Percentiles rank a stretch among this genome's conserved stretches.
Conservation (phyloP, 1,284 basidiomycete species). For the Coniophora puteana region DNA sequence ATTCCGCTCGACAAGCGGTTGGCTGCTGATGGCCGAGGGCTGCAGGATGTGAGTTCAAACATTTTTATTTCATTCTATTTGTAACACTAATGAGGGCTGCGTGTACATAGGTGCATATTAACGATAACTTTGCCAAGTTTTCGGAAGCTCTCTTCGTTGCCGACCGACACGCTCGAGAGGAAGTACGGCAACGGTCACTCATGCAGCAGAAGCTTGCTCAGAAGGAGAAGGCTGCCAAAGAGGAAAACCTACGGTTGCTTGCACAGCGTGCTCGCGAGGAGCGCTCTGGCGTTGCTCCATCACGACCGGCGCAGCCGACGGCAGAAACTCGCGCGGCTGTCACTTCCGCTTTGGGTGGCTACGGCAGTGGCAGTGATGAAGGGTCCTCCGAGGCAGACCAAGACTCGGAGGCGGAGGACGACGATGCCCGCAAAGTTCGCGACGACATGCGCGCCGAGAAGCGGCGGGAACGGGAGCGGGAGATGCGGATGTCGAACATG, state of each 20-base stretch:
- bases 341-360: constrained; percentile 77
- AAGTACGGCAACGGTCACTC: constrained; percentile 91
- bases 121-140: constrained; percentile 99
- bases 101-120: constrained; percentile 80
- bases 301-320: constrained; percentile 46
- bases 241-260: constrained; percentile 91
- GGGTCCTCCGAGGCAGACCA: constrained; percentile 43
- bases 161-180: constrained; percentile 97
- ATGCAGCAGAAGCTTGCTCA: constrained; percentile 99
- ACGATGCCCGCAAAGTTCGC: constrained; percentile 81
- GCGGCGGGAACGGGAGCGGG: constrained; percentile 89
- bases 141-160: constrained; percentile 95
- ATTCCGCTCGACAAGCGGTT: constrained; percentile 98
- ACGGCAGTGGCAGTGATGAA: constrained; percentile 73
- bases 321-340: constrained; percentile 62
- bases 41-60: constrained; percentile 84
- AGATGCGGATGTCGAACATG: constrained; percentile 99
- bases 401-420: constrained; percentile 63
- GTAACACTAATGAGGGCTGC: constrained; percentile 8
- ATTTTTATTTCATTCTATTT: neutral
- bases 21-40: constrained; percentile 93
- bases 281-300: constrained; percentile 73
- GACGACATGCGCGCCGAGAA: constrained; percentile 93
- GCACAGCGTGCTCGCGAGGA: constrained; percentile 96
- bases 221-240: constrained; percentile 95